These are phyloP conservation scores for Russula virescens DNA, from an alignment of 768 basidiomycete genomes.

Conservation along the genomic window DNA sequence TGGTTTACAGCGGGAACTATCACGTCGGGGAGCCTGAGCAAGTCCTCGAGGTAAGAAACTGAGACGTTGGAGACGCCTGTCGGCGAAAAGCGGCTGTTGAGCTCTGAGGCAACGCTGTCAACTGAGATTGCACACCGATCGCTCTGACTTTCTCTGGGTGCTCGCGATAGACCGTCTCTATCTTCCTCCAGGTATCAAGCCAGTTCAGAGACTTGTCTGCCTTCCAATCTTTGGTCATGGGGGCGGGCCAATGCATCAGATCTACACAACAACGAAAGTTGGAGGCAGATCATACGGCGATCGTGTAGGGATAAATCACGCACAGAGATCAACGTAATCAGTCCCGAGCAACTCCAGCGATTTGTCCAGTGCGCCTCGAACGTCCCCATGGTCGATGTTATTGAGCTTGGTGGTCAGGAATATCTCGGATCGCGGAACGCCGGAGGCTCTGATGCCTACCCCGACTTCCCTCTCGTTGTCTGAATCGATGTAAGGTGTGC, in stretches of 20 bases:
- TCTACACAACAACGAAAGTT: slow-evolving; percentile 40
- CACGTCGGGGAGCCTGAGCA: slow-evolving; percentile 49
- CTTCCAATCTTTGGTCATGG: slow-evolving; percentile 51
- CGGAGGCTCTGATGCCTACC: slow-evolving; percentile 67
- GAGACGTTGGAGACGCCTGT: slow-evolving; percentile 68
- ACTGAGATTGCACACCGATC: slow-evolving; percentile 45
- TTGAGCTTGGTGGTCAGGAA: slow-evolving; percentile 78
- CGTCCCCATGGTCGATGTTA: slow-evolving; percentile 54
- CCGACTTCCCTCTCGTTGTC: slow-evolving; percentile 80
- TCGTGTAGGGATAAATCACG: slow-evolving; percentile 19
- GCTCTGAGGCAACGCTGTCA: neutral
- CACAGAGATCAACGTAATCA: slow-evolving; percentile 76
- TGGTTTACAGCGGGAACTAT: slow-evolving; percentile 71
- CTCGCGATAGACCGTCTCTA: slow-evolving; percentile 64
- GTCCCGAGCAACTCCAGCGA: slow-evolving; percentile 68
- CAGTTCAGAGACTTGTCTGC: slow-evolving; percentile 55
- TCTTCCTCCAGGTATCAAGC: slow-evolving; percentile 72
- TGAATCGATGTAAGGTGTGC: slow-evolving; percentile 7
- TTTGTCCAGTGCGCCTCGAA: slow-evolving; percentile 55
- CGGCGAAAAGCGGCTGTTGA: slow-evolving; percentile 13
- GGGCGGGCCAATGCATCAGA: slow-evolving; percentile 82
- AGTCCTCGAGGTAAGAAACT: slow-evolving; percentile 52
- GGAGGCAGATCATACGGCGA: neutral
- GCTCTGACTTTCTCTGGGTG: slow-evolving; percentile 68
- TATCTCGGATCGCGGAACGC: slow-evolving; percentile 63